Evolutionary conservation across 208 protist genomes (phyloP).

Genomic region (Leptomonas pyrrhocoris): DNA sequence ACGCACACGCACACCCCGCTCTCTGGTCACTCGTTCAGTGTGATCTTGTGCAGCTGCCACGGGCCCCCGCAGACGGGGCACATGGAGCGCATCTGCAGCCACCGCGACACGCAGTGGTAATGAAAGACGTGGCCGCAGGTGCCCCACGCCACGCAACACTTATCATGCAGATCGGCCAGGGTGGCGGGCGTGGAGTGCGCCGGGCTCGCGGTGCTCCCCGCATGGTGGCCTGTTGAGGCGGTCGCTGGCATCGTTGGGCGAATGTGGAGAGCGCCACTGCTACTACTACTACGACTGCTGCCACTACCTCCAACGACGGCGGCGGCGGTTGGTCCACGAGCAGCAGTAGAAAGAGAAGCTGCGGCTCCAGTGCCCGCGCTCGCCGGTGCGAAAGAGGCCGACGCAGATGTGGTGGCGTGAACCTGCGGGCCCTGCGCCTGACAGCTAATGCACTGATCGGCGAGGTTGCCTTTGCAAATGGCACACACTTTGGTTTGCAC

Average conservation of each 20-base stretch:
- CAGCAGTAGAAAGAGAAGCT: background rate
- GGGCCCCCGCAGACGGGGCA: slow-evolving; percentile 68
- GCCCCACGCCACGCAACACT: slow-evolving; percentile 90
- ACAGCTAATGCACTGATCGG: slow-evolving; percentile 97
- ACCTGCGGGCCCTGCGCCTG: slow-evolving; percentile 59
- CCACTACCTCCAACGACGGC: too few relatives aligned
- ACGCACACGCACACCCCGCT: background rate
- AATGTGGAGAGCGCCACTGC: too few relatives aligned
- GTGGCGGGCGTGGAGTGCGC: slow-evolving; percentile 6
- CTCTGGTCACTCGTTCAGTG: slow-evolving; percentile 32
- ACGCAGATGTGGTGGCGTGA: background rate
- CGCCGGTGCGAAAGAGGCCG: background rate
- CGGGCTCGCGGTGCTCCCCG: background rate
- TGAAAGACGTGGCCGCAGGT: slow-evolving; percentile 76
- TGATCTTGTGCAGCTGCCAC: slow-evolving; percentile 58
- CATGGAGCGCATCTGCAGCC: slow-evolving; percentile 47
- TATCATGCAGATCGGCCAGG: slow-evolving; percentile 18
- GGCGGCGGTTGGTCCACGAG: too few relatives aligned
- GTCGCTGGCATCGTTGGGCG: too few relatives aligned
- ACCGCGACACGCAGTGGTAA: slow-evolving; percentile 68
- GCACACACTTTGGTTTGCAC: slow-evolving; percentile 96
- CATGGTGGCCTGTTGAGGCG: too few relatives aligned
- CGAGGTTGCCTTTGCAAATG: slow-evolving; percentile 97
- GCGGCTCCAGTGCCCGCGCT: background rate
- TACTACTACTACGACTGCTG: too few relatives aligned